Evolutionary conservation across 352 stramenopile species (phyloP).

Genomic region (Phytophthora boehmeriae): DNA sequence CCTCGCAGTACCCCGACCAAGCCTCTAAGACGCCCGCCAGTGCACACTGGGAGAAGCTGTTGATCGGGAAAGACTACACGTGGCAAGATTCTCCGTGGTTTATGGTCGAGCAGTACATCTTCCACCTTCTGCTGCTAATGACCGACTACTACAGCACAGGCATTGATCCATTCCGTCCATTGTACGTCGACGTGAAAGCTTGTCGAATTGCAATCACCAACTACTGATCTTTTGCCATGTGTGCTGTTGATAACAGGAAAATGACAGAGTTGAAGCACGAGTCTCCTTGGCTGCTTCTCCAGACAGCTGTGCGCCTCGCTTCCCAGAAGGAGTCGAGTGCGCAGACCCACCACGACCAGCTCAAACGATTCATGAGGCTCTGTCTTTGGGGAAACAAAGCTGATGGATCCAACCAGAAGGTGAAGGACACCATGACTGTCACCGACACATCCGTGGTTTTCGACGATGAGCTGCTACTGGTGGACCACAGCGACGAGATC

Average conservation of each 20-base stretch:
- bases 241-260: constrained; percentile 33
- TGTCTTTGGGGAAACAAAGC: constrained; percentile 73
- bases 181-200: constrained; percentile 23
- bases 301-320: constrained; percentile 34
- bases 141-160: constrained; percentile 47
- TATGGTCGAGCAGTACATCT: constrained; percentile 64
- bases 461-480: constrained; percentile 59
- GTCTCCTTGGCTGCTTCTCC: constrained; percentile 51
- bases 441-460: constrained; percentile 53
- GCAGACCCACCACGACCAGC: constrained; percentile 21
- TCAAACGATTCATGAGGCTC: constrained; percentile 55
- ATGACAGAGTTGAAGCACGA: constrained; percentile 40
- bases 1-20: constrained; percentile 27
- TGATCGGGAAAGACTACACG: constrained; percentile 39
- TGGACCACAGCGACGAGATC: constrained; percentile 57
- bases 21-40: constrained; percentile 27
- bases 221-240: neutral
- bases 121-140: constrained; percentile 57
- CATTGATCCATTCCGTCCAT: constrained; percentile 57
- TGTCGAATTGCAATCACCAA: neutral
- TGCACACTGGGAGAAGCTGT: constrained; percentile 38
- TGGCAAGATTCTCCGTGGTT: constrained; percentile 67
- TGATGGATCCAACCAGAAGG: constrained; percentile 63
- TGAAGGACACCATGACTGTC: constrained; percentile 64
- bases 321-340: neutral